A percentile compares a stretch with the other conserved stretches of the same genome.
Conservation (phyloP, 805 yeast species). For the Saccharomyces kudriavzevii region DNA sequence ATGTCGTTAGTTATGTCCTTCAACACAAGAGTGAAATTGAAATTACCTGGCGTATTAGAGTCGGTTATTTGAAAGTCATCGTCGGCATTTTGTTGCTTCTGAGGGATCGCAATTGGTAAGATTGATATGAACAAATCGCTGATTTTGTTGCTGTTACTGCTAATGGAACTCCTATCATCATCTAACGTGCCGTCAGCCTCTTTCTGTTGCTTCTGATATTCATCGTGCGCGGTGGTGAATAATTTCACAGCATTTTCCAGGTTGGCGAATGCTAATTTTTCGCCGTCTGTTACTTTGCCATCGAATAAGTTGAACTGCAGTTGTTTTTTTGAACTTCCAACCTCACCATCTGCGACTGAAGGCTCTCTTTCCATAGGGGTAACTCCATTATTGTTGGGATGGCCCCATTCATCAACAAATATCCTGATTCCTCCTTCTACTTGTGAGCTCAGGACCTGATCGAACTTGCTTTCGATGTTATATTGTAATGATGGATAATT, state of each 20-base stretch:
- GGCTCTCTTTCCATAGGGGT: slow-evolving; percentile 1
- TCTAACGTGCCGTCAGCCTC: slow-evolving; percentile 11
- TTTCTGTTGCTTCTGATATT: slow-evolving; percentile 20
- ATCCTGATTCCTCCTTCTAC: slow-evolving; percentile 72
- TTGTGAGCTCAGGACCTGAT: slow-evolving; percentile 53
- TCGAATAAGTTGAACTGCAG: slow-evolving; percentile 59
- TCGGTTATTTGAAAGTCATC: slow-evolving; percentile 31
- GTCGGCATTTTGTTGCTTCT: slow-evolving; percentile 13
- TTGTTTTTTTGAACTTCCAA: slow-evolving; percentile 1
- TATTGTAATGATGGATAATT: slow-evolving; percentile 38
- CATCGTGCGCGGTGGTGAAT: slow-evolving; percentile 29
- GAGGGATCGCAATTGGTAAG: slow-evolving; percentile 43
- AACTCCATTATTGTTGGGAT: slow-evolving; percentile 24
- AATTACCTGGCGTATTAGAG: slow-evolving; percentile 40
- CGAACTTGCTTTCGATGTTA: slow-evolving; percentile 45
- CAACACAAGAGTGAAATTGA: slow-evolving; percentile 67
- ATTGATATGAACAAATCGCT: slow-evolving; percentile 68
- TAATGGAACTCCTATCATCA: slow-evolving; percentile 13
- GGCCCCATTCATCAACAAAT: slow-evolving; percentile 45
- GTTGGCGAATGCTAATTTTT: slow-evolving; percentile 80
- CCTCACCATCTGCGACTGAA: neutral
- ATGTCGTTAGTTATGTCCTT: slow-evolving; percentile 75
- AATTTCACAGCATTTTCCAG: slow-evolving; percentile 62
- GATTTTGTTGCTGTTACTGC: slow-evolving; percentile 18
- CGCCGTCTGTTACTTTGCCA: slow-evolving; percentile 77